Evolutionary conservation across 768 basidiomycete genomes (phyloP), one percentile per base, ranked within the genome.

Genomic region (Cystobasidium onofrii): DNA sequence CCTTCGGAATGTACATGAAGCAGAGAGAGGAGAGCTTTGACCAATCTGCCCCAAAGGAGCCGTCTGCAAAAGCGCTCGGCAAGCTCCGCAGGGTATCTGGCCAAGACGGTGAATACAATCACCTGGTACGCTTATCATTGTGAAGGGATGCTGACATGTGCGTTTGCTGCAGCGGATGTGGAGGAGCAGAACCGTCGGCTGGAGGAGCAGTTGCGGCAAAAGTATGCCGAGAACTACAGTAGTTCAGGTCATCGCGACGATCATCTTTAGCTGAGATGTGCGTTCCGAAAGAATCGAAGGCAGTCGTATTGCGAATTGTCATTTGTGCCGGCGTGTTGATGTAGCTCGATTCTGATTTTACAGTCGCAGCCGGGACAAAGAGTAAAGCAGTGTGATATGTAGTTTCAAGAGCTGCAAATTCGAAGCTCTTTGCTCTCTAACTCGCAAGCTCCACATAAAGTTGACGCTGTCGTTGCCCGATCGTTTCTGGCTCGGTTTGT

Each of bases 21-120:
- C 57, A 29, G 57, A 60, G 69, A 29, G 29, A 71, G 55, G 34
- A 23, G 13, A 71, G 69, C 36, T 7, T 27, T 10, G 69, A 71
- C 4, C n/a, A 13, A 6, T 34, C 29, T 39, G 54, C 36, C 17
- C 54, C 54, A 1, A 29, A 20, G 54, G 33, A 60, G 54, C 69
- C 69, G 3, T 71, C 69, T n/a, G 69, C 29, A 25, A 71, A 71
- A 29, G 69, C 69, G n/a, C 55, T 71, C 18, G 69, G 69, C 27
- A 71, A 71, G 54, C 29, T 71, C 2, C 69, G 69, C 12, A 54
- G 55, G 23, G 25, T 71, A 4, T 71, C 69, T n/a, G 69, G 69
- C 10, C 33, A 55, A 17, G 46, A 23, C 2, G 55, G 69, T 71
- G 29, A 27, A 54, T 57, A 12, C 10, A 27, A n/a, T 18, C 17